These are phyloP conservation scores for Zoysia japonica DNA, from an alignment of 176 grass and related monocot genomes.

Conservation along the genomic window DNA sequence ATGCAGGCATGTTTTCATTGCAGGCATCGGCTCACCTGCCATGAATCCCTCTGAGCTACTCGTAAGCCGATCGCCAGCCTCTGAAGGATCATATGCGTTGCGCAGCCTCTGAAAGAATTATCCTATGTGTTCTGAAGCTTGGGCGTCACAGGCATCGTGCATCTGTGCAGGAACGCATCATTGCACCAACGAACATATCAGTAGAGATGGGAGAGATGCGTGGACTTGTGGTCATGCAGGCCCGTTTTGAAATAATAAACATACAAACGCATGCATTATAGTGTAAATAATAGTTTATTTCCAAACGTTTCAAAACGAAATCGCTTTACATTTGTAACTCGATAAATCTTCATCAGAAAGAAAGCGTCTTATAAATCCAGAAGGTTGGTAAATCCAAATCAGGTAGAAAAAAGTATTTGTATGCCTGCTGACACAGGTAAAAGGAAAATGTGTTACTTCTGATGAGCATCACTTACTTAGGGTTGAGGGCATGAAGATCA, in stretches of 20 bases:
- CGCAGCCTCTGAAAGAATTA: constrained; percentile 6
- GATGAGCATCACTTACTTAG: background rate
- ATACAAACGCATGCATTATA: background rate
- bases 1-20: background rate
- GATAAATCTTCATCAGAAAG: background rate
- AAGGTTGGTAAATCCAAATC: background rate
- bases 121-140: background rate
- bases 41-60: background rate
- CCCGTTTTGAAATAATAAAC: background rate
- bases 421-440: background rate
- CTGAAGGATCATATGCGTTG: background rate
- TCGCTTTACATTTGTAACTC: background rate
- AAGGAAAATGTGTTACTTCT: constrained; percentile 1
- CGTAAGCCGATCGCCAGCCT: background rate
- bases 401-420: background rate
- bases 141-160: constrained; percentile 38
- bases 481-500: background rate
- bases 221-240: constrained; percentile 14
- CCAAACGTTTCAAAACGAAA: background rate
- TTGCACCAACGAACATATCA: constrained; percentile 4
- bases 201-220: constrained; percentile 2
- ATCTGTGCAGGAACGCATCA: constrained; percentile 44
- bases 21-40: background rate
- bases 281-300: background rate
- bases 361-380: background rate